Base-by-base conservation (phyloP, 129 eudicot genomes). In the Flaveria robusta region DNA sequence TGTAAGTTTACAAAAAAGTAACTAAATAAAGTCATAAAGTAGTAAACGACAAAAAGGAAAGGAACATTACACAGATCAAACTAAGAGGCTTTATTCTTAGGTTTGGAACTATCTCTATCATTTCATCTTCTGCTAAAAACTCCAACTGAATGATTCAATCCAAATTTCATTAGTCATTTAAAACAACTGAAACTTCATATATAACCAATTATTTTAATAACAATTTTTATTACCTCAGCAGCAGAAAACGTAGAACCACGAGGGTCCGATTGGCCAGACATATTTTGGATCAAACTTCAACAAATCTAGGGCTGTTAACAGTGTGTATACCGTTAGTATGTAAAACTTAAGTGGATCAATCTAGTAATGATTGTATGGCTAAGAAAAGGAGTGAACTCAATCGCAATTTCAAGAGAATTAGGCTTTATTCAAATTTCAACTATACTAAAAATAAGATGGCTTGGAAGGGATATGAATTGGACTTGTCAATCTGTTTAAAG, bases 71-170 rank as follows among this genome's bases (percentile, higher is more conserved):
- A 69, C 87, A 90, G 42, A 90, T 88, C 71, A 93, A 88, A 87
- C 84, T 83, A 72, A 93, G 97, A 22, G 87, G 82, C 47, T 93
- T 91, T 89, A 93, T 88, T 45, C 91, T 86, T 78, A 88, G 75
- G 59, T 93, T 93, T 0, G 98, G 96, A 42, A 91, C 93, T 56
- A 93, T 91, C 81, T 91, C 97, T 11, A 93, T 83, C 64, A 77
- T 70, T 84, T 93, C 98, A 75, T 93, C 98, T 67, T 93, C 98
- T 8, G 98, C 97, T 26, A 93, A 88, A 85, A 93, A 93, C 88
- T 93, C 98, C 96, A 93, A 39, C 98, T 91, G 84, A 77, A 50
- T 63, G 31, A 42, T 62, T 60, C 41, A 49, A 49, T 29, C 5
- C 20, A 37, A 65, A 72, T 43, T 12, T 74, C 62, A 20, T 65